Evolutionary conservation across 2,329 filamentous ascomycete genomes (phyloP), one percentile per base, ranked within the genome.

Genomic region (Penicillium occitanis): DNA sequence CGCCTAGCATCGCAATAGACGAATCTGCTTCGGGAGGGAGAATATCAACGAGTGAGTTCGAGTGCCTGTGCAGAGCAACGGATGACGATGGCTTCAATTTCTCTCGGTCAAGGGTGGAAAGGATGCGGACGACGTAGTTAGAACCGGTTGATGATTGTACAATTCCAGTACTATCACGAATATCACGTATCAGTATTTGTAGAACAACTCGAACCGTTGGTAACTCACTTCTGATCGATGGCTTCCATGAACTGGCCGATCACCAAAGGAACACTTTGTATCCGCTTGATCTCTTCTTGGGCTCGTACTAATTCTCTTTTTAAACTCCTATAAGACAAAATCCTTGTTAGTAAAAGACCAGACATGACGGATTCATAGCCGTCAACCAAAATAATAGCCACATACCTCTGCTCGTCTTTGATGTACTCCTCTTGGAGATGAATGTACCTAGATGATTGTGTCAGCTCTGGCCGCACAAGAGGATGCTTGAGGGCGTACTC

Each of bases 181-280:
- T 1, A 37, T 44, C 28, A 58, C 2, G 19, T 10, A 30, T 73
- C 63, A 72, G 69, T 17, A 62, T 44, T n/a, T 44, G 2, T 2
- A 19, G 46, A 5, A 7, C 33, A 25, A 6, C n/a, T 22, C 33
- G 13, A 14, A 8, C n/a, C 4, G 53, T 25, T 55, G 66, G 72
- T 66, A 73, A 61, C 87, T 79, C 86, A 96, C 92, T 97, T 99
- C 82, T 99, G 95, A 79, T 99, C 95, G 77, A 99, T 99, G 65
- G 95, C 95, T 82, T 99, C 95, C 95, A 99, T 99, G 78, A 99
- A 99, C 81, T 99, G 95, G 68, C 95, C 95, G 78, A 99, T 99
- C 69, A 99, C 95, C 69, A 99, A 83, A 33, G 95, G 95, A 64
- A 99, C 95, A 79, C 93, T 97, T 83, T 99, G 95, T 79, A 99